A percentile compares a stretch with the other conserved stretches of the same genome.
Evolutionary conservation across 2,329 filamentous ascomycete species (phyloP).

Genomic region (Ceratocystis harringtonii): DNA sequence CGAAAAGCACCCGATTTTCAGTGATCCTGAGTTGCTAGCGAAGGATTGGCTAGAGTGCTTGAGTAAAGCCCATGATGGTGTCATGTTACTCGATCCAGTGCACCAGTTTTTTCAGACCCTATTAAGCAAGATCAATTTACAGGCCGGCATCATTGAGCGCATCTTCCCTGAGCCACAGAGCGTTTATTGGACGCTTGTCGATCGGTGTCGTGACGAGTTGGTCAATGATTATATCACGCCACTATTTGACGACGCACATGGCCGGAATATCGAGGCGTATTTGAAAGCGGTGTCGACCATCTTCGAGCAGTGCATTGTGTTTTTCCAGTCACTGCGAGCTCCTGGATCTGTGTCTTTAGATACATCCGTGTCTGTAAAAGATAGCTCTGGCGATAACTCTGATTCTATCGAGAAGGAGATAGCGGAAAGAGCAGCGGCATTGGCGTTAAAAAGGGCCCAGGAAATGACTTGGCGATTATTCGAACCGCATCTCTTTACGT

Average conservation of each 20-base stretch:
- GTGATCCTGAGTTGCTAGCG: slow-evolving; percentile 53
- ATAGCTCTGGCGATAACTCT: background rate
- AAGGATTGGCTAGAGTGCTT: slow-evolving; percentile 65
- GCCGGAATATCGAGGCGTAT: slow-evolving; percentile 59
- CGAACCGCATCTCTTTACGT: slow-evolving; percentile 85
- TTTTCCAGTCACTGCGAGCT: slow-evolving; percentile 52
- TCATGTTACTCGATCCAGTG: slow-evolving; percentile 64
- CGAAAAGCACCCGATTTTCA: slow-evolving; percentile 73
- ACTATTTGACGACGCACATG: slow-evolving; percentile 76
- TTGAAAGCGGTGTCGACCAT: slow-evolving; percentile 74
- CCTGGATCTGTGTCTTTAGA: background rate
- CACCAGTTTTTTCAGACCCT: slow-evolving; percentile 66
- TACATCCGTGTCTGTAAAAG: background rate
- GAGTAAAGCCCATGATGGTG: slow-evolving; percentile 48
- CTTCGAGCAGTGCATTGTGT: slow-evolving; percentile 71
- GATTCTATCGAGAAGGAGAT: background rate
- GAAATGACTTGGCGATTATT: slow-evolving; percentile 59
- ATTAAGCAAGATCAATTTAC: slow-evolving; percentile 63
- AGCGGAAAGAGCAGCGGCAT: background rate
- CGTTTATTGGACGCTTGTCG: slow-evolving; percentile 64
- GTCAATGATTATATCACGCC: slow-evolving; percentile 74
- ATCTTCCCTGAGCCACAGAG: slow-evolving; percentile 61
- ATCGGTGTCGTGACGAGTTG: slow-evolving; percentile 71
- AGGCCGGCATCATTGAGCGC: slow-evolving; percentile 61
- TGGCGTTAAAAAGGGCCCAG: slow-evolving; percentile 38